Base-by-base conservation (phyloP, 768 basidiomycete genomes). In the Phylloporus sp. region DNA sequence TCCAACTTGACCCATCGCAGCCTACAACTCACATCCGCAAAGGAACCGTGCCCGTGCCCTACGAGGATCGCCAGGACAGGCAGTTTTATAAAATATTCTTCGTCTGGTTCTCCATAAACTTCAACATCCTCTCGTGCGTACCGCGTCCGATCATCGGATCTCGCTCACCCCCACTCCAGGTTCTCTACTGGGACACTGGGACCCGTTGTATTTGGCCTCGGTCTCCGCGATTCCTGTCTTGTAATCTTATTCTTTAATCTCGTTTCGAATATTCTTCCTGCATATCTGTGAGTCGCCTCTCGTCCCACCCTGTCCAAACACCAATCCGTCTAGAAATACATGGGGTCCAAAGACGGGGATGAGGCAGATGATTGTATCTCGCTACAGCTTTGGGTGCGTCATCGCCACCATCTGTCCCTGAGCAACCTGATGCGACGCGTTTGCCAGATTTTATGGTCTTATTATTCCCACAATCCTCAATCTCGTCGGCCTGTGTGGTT, bases 331-430 rank as follows among this genome's bases (percentile, higher is more conserved):
- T 45, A 80, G 79, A 52, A 69, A 80, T n/a, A 81, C 84, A 4
- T 89, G 88, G 70, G 88, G 91, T 11, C 88, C 91, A 0, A 84
- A 82, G 63, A 72, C 87, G 1, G 93, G 93, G 11, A 79, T 86
- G 61, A 78, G 90, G 18, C 86, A 92, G 59, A 91, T 94, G 88
- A 81, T 89, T 22, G 79, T 81, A 39, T 84, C 90, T 3, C 70
- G 81, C 23, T 84, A 81, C 62, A 77, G 70, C 49, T 80, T 81
- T 57, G 81, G 81, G 77, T 77, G 13, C 8, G 70, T 61, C 62
- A 65, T 44, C 72, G 72, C 62, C 72, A 12, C 73, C 50, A n/a
- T 11, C 9, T 26, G 6, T 6, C 71, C 73, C 45, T 26, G 0
- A 4, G 1, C 13, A 1, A 20, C 6, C 47, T 53, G 9, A 52